A percentile compares a stretch with the other conserved stretches of the same genome.
phyloP scores from a whole-genome alignment of 2,329 filamentous ascomycete genomes.

The Sarocladium brachiariae region DNA sequence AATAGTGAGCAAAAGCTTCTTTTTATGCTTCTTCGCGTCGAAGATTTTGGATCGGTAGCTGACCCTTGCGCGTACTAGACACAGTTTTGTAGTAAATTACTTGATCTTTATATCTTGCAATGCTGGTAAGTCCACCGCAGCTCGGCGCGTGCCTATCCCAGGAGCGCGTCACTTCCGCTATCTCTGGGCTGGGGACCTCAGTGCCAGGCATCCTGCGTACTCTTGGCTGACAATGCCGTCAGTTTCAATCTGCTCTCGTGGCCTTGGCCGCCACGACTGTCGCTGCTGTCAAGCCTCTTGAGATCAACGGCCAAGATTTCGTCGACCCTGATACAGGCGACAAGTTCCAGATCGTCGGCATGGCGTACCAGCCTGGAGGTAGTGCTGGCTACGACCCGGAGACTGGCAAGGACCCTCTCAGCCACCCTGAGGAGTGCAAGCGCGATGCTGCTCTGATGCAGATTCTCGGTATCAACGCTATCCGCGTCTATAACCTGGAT shows the following conservation, averaged over 20 bases:
- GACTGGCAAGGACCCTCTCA: slow-evolving; percentile 51
- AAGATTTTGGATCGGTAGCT: neutral
- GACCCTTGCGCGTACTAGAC: neutral
- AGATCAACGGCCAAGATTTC: slow-evolving; percentile 51
- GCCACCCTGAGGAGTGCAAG: slow-evolving; percentile 49
- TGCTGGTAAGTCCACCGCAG: slow-evolving; percentile 8
- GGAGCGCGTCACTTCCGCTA: no score
- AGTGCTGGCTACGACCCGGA: slow-evolving; percentile 53
- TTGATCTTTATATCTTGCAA: neutral
- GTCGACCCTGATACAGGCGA: slow-evolving; percentile 52
- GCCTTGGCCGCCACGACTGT: slow-evolving; percentile 45
- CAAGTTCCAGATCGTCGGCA: slow-evolving; percentile 59
- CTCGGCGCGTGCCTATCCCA: no score
- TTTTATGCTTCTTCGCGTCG: neutral
- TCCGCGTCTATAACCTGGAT: slow-evolving; percentile 64
- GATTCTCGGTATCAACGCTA: slow-evolving; percentile 56
- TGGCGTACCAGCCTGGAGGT: slow-evolving; percentile 64
- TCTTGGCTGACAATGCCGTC: slow-evolving; percentile 9
- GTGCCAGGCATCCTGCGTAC: no score
- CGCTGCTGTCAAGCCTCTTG: slow-evolving; percentile 50
- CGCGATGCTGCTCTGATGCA: slow-evolving; percentile 62
- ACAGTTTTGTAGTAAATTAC: slow-evolving; percentile 5
- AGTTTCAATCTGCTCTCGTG: slow-evolving; percentile 39
- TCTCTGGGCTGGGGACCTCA: no score
- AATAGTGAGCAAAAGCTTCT: neutral